These are phyloP conservation scores for Ceratobasidium sp. DNA, from an alignment of 1,284 basidiomycete species.

Conservation along the genomic window DNA sequence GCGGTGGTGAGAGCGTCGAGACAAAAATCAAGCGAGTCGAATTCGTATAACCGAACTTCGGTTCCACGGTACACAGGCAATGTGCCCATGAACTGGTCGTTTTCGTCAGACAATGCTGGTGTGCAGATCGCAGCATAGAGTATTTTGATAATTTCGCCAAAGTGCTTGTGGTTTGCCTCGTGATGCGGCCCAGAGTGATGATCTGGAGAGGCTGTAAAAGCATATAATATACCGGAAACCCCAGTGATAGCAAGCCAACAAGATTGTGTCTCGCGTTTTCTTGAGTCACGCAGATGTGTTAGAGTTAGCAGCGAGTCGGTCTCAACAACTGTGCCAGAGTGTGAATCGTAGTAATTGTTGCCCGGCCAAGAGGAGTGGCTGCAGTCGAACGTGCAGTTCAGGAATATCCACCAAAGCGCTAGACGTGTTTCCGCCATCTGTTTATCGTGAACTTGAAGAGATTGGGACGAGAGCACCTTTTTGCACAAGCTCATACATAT, in stretches of 20 bases:
- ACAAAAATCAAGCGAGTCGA: conserved; percentile 4
- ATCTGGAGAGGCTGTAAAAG: neutral
- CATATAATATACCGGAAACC: conserved; percentile 11
- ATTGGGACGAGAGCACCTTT: no score
- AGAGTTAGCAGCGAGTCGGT: neutral
- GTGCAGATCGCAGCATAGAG: neutral
- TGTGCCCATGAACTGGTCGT: neutral
- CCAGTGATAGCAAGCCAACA: conserved; percentile 1
- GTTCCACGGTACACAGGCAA: conserved; percentile 11
- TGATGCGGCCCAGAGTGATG: neutral
- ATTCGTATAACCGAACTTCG: conserved; percentile 13
- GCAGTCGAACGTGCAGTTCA: conserved; percentile 11
- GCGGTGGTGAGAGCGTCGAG: neutral
- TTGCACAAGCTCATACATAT: neutral
- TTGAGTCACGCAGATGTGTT: conserved; percentile 2
- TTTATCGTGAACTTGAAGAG: neutral
- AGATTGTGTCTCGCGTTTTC: neutral
- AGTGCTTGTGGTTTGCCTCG: neutral
- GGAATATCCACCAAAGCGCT: conserved; percentile 12
- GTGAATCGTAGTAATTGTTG: neutral
- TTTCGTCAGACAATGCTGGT: neutral
- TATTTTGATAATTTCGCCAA: neutral
- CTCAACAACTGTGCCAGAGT: neutral
- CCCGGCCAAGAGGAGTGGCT: neutral
- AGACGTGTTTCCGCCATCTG: neutral